A percentile compares a stretch with the other conserved stretches of the same genome.
Evolutionary conservation across 1,284 basidiomycete genomes (phyloP).

Genomic region (Caloboletus inedulis): DNA sequence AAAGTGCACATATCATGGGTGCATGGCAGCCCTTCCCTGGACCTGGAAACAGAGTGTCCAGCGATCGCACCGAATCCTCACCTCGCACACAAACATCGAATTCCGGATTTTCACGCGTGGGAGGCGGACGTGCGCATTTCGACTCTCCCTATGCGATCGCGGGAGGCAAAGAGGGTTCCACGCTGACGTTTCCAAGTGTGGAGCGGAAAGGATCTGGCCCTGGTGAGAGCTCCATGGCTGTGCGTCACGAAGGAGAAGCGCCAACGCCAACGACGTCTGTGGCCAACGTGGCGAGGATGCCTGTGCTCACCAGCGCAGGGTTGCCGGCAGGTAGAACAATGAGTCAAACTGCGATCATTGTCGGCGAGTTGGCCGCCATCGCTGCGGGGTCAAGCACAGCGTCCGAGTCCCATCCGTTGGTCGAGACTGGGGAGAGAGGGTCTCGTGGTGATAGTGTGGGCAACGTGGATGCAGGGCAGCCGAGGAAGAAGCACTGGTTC

Average conservation of each 20-base stretch:
- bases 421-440: constrained; percentile 14
- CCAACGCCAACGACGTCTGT: constrained; percentile 54
- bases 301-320: constrained; percentile 36
- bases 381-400: constrained; percentile 10
- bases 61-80: constrained; percentile 28
- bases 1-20: constrained; percentile 78
- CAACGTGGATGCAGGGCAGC: constrained; percentile 41
- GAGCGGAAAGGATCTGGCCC: constrained; percentile 40
- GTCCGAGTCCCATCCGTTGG: constrained; percentile 22
- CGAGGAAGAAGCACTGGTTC: constrained; percentile 67
- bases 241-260: constrained; percentile 33
- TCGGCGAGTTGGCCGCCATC: constrained; percentile 28
- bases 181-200: constrained; percentile 63
- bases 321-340: constrained; percentile 69
- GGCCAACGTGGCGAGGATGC: constrained; percentile 42
- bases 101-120: constrained; percentile 74
- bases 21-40: constrained; percentile 74
- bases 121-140: constrained; percentile 74
- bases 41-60: constrained; percentile 47
- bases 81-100: constrained; percentile 37
- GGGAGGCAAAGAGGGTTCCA: constrained; percentile 41
- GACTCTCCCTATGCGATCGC: constrained; percentile 75
- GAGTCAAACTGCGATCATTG: constrained; percentile 74
- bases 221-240: constrained; percentile 22
- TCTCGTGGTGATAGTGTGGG: constrained; percentile 16